These are phyloP conservation scores for Eucalyptus curtisii DNA, from an alignment of 345 rosid genomes.

Conservation along the genomic window DNA sequence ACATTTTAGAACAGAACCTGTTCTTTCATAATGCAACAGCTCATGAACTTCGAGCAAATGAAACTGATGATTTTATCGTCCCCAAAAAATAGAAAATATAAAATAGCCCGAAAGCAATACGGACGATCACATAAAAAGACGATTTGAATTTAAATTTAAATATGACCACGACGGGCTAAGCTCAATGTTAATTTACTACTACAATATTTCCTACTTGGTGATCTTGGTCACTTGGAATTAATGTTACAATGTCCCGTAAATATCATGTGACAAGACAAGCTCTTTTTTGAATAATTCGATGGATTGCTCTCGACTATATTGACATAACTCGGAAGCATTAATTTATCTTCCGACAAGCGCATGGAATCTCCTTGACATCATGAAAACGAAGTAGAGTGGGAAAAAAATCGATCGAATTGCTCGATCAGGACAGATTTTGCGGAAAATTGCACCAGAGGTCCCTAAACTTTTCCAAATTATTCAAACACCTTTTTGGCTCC, in stretches of 20 bases:
- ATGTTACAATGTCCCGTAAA: accelerated
- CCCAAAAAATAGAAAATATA: accelerated
- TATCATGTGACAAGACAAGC: neutral
- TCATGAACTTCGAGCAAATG: neutral
- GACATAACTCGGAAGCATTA: neutral
- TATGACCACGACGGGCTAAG: accelerated
- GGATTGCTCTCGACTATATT: neutral
- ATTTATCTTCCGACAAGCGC: neutral
- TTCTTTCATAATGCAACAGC: neutral
- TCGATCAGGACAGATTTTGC: neutral
- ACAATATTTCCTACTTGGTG: accelerated
- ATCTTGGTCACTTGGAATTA: accelerated
- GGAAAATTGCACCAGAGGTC: neutral
- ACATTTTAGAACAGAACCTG: accelerated
- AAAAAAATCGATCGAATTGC: neutral
- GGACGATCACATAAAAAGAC: neutral
- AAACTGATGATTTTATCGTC: accelerated
- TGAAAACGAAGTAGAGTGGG: neutral
- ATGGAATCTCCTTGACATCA: neutral
- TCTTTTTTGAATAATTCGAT: neutral
- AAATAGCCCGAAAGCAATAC: accelerated
- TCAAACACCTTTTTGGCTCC: accelerated
- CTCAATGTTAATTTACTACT: accelerated
- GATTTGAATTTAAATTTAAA: accelerated
- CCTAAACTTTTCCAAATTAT: neutral